Evolutionary conservation across 108 stramenopile species (phyloP), one percentile per base, ranked within the genome.

Genomic region (Nannochloropsis gaditana): DNA sequence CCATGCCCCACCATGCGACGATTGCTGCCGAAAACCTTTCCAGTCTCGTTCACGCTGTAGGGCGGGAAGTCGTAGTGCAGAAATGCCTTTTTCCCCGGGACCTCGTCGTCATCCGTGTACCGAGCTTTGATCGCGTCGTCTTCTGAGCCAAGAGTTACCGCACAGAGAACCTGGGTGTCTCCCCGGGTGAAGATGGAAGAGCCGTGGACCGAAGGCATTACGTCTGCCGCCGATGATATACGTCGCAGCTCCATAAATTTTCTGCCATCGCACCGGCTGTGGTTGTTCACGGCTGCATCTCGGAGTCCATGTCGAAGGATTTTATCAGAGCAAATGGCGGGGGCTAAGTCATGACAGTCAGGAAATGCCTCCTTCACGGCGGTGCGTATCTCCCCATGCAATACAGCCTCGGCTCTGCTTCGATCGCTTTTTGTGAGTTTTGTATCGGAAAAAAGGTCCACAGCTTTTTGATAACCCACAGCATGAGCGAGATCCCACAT

Each of bases 41-140:
- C 89, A 94, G 94, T 80, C 95, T 96, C 45, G 43, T 89, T 89
- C 50, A 97, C 97, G 85, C 93, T 93, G 89, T 94, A 95, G 9
- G 97, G 97, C 43, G 96, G 97, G 87, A 98, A 98, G 15, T 94
- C 91, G 85, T 97, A 97, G 86, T 97, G 97, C 87, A 97, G 89
- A 86, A 96, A 96, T 42, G 96, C 59, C 21, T 83, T 80, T 9
- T 44, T 84, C 44, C 82, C 59, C 83, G 79, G 45, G 19, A 73
- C 59, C 59, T 73, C 59, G 59, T 73, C 59, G 19, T 73, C 59
- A n/a, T 73, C 59, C 59, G 59, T 73, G 6, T 73, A 73, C 59
- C 59, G 15, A 73, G 59, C 59, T n/a, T 73, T 73, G 59, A 73
- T 73, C 19, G 59, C 59, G 6, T 73, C 59, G 59, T 73, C 59